Base-by-base conservation (phyloP, 2,329 filamentous ascomycete genomes). In the Arachnomyces sp. region DNA sequence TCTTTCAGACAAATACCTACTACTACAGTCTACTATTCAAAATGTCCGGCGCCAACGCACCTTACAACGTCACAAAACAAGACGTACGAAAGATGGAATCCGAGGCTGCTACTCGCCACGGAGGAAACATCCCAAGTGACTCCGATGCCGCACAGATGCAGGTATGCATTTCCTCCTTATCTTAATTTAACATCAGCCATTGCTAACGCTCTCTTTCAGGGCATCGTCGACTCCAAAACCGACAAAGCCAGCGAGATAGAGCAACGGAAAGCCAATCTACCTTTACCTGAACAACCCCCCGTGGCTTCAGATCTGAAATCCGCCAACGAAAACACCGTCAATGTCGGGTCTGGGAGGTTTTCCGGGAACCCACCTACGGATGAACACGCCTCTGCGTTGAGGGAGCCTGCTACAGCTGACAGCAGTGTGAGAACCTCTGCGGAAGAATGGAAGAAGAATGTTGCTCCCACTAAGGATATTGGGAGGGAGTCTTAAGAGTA, bases 251-350 rank as follows among this genome's bases (percentile, higher is more conserved):
- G 82, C 40, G 69, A 82, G 62, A 82, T 89, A 57, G 75, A 80
- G 38, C 66, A 84, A 61, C 73, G 73, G 55, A 73, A 82, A 66
- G 66, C 79, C 61, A 86, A 87, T 65, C 79, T 93, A 25, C 84
- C 84, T 38, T 77, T 89, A 37, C 86, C 86, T 13, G 84, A 90
- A 2, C 73, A 89, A 50, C 86, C 86, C 15, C 84, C 84, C 1
- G 68, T 65, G n/a, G 67, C 78, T n/a, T 84, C 83, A 4, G 85
- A 92, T 71, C 88, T 80, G 74, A 80, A 89, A 60, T 86, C 82
- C 0, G 70, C 75, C 37, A 84, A 90, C 53, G 72, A 72, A 25
- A 67, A 75, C 46, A 85, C 68, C 41, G 79, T 85, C 56, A 83
- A 86, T 56, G 78, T 85, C 35, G 82, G 82, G 47, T 77, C 79